Conservation (phyloP, 352 stramenopile genomes). For the Sclerospora graminicola region DNA sequence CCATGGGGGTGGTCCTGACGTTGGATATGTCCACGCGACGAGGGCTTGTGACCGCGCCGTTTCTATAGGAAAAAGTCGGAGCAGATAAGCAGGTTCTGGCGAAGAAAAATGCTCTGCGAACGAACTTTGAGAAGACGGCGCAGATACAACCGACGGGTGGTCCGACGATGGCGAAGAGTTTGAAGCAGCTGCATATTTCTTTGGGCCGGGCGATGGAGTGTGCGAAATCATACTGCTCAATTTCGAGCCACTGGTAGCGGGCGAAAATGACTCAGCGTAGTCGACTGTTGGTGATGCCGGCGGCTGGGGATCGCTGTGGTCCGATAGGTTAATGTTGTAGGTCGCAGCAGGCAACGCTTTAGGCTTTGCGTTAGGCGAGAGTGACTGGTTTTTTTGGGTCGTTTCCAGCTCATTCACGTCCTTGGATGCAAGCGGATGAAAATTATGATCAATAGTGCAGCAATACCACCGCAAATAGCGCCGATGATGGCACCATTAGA, state of each 20-base stretch:
- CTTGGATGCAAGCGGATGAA: slow-evolving; percentile 22
- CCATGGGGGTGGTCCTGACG: too few relatives aligned
- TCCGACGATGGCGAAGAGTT: too few relatives aligned
- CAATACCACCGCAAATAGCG: too few relatives aligned
- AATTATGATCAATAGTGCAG: too few relatives aligned
- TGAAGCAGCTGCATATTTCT: slow-evolving; percentile 3
- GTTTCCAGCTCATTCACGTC: too few relatives aligned
- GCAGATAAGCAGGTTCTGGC: slow-evolving; percentile 11
- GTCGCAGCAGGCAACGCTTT: too few relatives aligned
- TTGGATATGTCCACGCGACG: too few relatives aligned
- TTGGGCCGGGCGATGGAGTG: not conserved
- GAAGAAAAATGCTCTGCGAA: slow-evolving; percentile 7
- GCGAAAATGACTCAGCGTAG: too few relatives aligned
- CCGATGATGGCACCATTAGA: slow-evolving; percentile 27
- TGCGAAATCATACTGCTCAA: slow-evolving; percentile 7
- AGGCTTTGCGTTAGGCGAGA: slow-evolving; percentile 50
- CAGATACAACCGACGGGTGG: too few relatives aligned
- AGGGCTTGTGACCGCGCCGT: slow-evolving; percentile 16
- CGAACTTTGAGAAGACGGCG: slow-evolving; percentile 7
- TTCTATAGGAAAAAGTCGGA: slow-evolving; percentile 20
- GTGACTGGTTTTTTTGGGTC: slow-evolving; percentile 48
- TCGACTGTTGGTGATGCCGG: too few relatives aligned
- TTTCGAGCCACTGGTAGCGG: slow-evolving; percentile 6
- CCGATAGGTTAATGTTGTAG: too few relatives aligned
- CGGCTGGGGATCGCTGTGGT: too few relatives aligned